Evolutionary conservation across 192 early-diverging fungal species (phyloP).

Genomic region (Backusella circina): DNA sequence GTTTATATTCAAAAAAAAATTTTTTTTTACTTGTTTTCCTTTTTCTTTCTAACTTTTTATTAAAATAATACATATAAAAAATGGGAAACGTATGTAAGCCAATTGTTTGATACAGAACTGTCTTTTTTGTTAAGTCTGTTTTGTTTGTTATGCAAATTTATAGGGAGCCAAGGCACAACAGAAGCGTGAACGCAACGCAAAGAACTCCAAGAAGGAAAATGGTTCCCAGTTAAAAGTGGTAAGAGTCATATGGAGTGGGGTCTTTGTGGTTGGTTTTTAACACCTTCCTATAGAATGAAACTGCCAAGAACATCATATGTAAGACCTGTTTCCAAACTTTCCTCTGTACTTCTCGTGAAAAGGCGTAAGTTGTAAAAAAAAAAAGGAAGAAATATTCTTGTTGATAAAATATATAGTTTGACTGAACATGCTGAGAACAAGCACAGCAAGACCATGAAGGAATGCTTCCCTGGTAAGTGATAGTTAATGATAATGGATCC

Average conservation of each 20-base stretch:
- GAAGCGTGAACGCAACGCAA: slow-evolving; percentile 67
- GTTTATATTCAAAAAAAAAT: not conserved
- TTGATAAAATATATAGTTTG: slow-evolving; percentile 35
- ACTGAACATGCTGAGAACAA: slow-evolving; percentile 73
- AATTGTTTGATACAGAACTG: not conserved
- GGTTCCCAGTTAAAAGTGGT: slow-evolving; percentile 65
- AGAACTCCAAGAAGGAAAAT: slow-evolving; percentile 40
- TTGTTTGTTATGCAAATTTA: not conserved
- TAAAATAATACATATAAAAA: not conserved
- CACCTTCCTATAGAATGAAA: slow-evolving; percentile 57
- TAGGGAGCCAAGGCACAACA: slow-evolving; percentile 63
- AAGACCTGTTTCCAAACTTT: slow-evolving; percentile 77
- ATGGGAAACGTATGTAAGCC: slow-evolving; percentile 11
- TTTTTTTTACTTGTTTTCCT: not conserved
- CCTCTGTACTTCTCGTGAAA: slow-evolving; percentile 71
- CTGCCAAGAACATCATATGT: slow-evolving; percentile 79
- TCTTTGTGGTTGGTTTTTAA: not conserved
- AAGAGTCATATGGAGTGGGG: slow-evolving; percentile 14
- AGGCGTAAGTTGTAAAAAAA: slow-evolving; percentile 48
- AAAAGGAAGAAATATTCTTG: not conserved
- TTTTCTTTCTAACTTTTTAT: not conserved
- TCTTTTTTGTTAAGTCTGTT: not conserved
- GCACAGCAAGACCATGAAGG: slow-evolving; percentile 67
- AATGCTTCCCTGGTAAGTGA: slow-evolving; percentile 71
- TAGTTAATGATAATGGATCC: not conserved